Evolutionary conservation across 768 basidiomycete genomes (phyloP).

Genomic region (Pisolithus orientalis): DNA sequence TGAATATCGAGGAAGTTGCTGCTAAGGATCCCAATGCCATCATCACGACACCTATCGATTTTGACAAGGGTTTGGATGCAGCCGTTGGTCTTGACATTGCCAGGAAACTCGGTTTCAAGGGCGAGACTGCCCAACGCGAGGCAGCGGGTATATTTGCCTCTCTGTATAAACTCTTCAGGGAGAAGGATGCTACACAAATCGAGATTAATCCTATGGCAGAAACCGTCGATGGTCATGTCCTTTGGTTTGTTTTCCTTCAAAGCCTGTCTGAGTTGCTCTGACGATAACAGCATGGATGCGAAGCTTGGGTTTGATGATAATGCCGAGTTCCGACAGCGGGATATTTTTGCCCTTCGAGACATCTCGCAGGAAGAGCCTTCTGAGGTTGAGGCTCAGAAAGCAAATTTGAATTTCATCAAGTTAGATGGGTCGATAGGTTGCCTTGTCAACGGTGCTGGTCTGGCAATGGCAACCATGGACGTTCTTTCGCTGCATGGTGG

Average conservation of each 20-base stretch:
- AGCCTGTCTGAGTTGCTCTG: not conserved
- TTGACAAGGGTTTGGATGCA: slow-evolving; percentile 72
- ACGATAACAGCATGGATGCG: slow-evolving; percentile 84
- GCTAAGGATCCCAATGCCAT: slow-evolving; percentile 92
- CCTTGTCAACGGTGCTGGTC: slow-evolving; percentile 95
- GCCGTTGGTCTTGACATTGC: slow-evolving; percentile 71
- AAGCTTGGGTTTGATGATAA: slow-evolving; percentile 99
- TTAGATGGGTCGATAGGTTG: slow-evolving; percentile 96
- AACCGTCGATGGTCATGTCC: slow-evolving; percentile 83
- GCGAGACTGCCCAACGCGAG: slow-evolving; percentile 61
- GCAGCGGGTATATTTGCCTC: slow-evolving; percentile 93
- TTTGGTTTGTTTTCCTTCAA: slow-evolving; percentile 62
- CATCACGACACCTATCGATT: slow-evolving; percentile 90
- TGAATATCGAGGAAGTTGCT: slow-evolving; percentile 99
- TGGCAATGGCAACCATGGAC: slow-evolving; percentile 99
- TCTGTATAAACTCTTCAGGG: slow-evolving; percentile 95
- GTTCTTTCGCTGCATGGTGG: slow-evolving; percentile 95
- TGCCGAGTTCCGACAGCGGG: slow-evolving; percentile 94
- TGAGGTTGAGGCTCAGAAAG: slow-evolving; percentile 96
- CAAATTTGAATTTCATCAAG: slow-evolving; percentile 97
- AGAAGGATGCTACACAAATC: slow-evolving; percentile 98
- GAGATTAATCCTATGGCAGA: slow-evolving; percentile 99
- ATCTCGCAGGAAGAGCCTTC: slow-evolving; percentile 93
- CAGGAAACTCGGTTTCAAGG: slow-evolving; percentile 85
- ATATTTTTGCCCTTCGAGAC: slow-evolving; percentile 85